These are phyloP conservation scores for Microsporum audouinii DNA, from an alignment of 2,329 filamentous ascomycete genomes.

Conservation along the genomic window DNA sequence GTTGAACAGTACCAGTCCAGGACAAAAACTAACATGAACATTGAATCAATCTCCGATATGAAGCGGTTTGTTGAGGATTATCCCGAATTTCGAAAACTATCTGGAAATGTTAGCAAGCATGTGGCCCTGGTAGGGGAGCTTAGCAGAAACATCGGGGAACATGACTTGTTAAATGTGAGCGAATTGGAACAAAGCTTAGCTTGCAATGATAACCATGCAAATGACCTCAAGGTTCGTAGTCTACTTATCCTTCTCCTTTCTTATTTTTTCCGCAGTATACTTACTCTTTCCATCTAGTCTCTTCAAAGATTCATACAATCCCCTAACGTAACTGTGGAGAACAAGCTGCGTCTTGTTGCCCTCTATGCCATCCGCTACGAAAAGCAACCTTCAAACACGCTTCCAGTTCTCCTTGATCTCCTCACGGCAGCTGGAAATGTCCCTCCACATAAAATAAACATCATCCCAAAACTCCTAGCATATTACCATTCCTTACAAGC, in stretches of 20 bases:
- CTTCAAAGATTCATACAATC: slow-evolving; percentile 79
- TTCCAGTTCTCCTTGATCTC: slow-evolving; percentile 76
- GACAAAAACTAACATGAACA: slow-evolving; percentile 90
- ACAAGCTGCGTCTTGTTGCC: slow-evolving; percentile 80
- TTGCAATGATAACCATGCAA: slow-evolving; percentile 88
- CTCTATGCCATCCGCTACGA: slow-evolving; percentile 92
- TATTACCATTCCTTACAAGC: slow-evolving; percentile 83
- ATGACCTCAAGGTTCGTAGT: slow-evolving; percentile 69
- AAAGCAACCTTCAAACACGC: slow-evolving; percentile 70
- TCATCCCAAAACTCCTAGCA: slow-evolving; percentile 68
- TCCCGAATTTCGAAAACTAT: slow-evolving; percentile 91
- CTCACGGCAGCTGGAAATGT: slow-evolving; percentile 75
- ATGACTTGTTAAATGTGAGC: slow-evolving; percentile 87
- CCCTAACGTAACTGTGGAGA: slow-evolving; percentile 62
- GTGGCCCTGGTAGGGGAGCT: slow-evolving; percentile 92
- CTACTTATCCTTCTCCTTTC: not conserved
- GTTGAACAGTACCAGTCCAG: slow-evolving; percentile 97
- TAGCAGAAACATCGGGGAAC: slow-evolving; percentile 72
- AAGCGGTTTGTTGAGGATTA: slow-evolving; percentile 99
- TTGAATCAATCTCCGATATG: slow-evolving; percentile 97
- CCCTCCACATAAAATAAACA: slow-evolving; percentile 59
- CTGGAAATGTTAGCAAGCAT: slow-evolving; percentile 96
- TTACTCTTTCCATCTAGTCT: slow-evolving; percentile 39
- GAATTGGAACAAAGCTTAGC: slow-evolving; percentile 94
- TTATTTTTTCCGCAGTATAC: not conserved